These are phyloP conservation scores for Pichia sp. DNA, from an alignment of 1,139 yeast genomes.

Conservation along the genomic window DNA sequence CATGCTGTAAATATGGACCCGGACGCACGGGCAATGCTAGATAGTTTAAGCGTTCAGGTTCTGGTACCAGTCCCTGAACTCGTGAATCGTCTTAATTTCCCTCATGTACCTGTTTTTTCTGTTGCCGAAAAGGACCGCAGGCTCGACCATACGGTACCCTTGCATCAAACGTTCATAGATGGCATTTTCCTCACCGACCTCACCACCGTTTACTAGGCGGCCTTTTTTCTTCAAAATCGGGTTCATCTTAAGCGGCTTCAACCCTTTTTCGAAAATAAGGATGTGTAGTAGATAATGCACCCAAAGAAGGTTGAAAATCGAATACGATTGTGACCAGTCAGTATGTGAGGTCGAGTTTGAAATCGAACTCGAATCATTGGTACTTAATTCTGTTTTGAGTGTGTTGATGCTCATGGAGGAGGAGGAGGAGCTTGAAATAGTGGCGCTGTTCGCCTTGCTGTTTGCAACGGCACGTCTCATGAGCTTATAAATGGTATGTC, in stretches of 20 bases:
- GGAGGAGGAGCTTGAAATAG: neutral
- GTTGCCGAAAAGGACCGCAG: slow-evolving; percentile 25
- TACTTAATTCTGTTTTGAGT: slow-evolving; percentile 12
- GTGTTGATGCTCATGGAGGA: slow-evolving; percentile 12
- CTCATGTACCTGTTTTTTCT: slow-evolving; percentile 22
- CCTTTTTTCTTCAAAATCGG: slow-evolving; percentile 23
- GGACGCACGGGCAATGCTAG: neutral
- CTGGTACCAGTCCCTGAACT: slow-evolving; percentile 18
- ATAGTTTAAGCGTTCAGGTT: neutral
- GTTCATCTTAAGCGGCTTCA: slow-evolving; percentile 26
- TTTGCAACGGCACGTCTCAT: slow-evolving; percentile 26
- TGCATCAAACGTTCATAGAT: slow-evolving; percentile 28
- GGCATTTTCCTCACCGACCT: slow-evolving; percentile 22
- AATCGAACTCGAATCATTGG: neutral
- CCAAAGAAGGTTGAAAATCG: slow-evolving; percentile 48
- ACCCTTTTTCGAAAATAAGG: slow-evolving; percentile 37
- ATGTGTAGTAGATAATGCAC: slow-evolving; percentile 43
- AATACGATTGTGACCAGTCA: slow-evolving; percentile 41
- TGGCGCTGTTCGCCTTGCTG: neutral
- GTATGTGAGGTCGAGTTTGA: neutral
- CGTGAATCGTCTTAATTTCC: slow-evolving; percentile 17
- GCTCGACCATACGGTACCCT: slow-evolving; percentile 34
- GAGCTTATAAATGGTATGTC: slow-evolving; percentile 29
- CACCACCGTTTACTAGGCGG: slow-evolving; percentile 15
- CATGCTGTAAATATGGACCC: neutral